phyloP scores from a whole-genome alignment of 331 rosid genomes.

The Quercus tomentella region DNA sequence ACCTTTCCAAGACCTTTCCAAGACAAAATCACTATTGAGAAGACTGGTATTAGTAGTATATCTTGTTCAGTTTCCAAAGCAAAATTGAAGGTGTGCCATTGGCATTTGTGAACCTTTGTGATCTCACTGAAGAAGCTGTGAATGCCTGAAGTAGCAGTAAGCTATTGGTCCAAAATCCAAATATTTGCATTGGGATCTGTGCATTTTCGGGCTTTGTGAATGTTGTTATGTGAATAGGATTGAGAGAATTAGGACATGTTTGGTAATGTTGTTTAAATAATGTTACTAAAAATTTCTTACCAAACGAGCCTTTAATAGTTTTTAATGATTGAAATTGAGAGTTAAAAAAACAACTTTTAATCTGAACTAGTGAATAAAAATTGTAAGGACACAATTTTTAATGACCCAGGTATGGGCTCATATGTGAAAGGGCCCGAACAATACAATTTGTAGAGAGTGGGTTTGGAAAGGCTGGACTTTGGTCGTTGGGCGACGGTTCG shows the following conservation, averaged over 20 bases:
- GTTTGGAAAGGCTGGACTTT: no score
- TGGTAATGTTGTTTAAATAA: rapidly evolving
- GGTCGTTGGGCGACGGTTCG: no score
- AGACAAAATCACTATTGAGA: background rate
- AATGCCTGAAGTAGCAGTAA: background rate
- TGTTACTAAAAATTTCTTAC: rapidly evolving
- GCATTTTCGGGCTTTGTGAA: background rate
- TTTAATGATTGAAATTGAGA: no score
- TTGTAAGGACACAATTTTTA: no score
- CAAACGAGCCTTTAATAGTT: rapidly evolving
- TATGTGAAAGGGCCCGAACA: no score
- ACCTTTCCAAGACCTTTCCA: background rate
- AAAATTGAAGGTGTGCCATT: background rate
- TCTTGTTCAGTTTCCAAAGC: background rate
- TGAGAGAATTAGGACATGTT: rapidly evolving
- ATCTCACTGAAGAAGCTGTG: background rate
- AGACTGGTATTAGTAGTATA: background rate
- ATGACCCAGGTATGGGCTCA: no score
- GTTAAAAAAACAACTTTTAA: no score
- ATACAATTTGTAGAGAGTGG: no score
- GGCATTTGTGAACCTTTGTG: background rate
- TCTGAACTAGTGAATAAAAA: no score
- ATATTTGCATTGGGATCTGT: background rate
- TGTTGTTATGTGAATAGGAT: background rate
- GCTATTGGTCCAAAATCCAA: background rate